Evolutionary conservation across 164 flowering plant genomes (phyloP), one percentile per base, ranked within the genome.

Genomic region (Warburgia ugandensis): DNA sequence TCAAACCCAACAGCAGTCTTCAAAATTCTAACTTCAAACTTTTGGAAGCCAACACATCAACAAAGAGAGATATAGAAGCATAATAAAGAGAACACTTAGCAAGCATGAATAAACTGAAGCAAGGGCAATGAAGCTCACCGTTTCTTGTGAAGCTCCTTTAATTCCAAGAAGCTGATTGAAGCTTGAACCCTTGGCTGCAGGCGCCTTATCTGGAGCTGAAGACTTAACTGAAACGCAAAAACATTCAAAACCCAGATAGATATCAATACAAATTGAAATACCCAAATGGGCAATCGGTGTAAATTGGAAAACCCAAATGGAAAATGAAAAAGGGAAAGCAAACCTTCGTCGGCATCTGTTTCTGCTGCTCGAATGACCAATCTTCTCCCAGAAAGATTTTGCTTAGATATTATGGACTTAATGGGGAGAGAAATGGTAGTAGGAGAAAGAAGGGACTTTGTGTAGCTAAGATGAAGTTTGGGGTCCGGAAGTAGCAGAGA

Each of bases 101-200:
- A 40, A 40, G 35, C 22, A 28, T 6, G 8, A 47, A 28, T n/a
- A 3, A 47, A 3, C 30, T 29, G 14, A 25, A 13, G n/a, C 2
- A 29, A 7, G 20, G 17, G 31, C 5, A 10, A 12, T 16, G 9
- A 42, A 2, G 46, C 80, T 62, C 56, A 91, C 97, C 49, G 86
- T 74, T 68, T 87, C 98, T 68, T 75, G 82, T 14, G 84, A 62
- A 7, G 96, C 98, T 59, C 96, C 98, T 66, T 87, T 87, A 19
- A 91, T 91, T 16, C 98, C 98, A 43, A 91, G 86, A 55, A 91
- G 82, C 75, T 91, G 98, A 22, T 91, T 84, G 58, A 91, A 48
- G 54, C 77, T 81, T 1, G 98, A 87, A 49, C 86, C 96, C 17
- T 61, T 51, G 4, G 44, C 64, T 2, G 78, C 67, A 1, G 98